Conservation (phyloP, 2,329 filamentous ascomycete genomes). For the Colletotrichum cereale region DNA sequence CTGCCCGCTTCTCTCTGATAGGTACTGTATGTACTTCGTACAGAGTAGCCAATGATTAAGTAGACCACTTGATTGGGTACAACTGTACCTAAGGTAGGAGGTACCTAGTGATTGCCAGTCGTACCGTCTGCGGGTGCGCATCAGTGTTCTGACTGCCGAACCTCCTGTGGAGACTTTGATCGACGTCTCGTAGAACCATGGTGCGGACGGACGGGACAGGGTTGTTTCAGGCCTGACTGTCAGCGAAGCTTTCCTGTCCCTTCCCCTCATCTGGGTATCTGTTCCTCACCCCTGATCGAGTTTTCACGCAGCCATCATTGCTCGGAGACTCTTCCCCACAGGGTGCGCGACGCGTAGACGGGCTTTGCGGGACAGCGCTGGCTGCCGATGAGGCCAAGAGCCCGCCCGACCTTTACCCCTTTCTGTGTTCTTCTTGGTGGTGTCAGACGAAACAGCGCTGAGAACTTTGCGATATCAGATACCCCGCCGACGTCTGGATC, state of each 20-base stretch:
- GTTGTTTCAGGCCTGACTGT: constrained; percentile 38
- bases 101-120: background rate
- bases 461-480: background rate
- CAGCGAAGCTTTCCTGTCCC: constrained; percentile 30
- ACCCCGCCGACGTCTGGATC: background rate
- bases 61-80: background rate
- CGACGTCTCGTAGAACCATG: constrained; percentile 35
- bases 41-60: too few species aligned
- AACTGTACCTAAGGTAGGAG: background rate
- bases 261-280: constrained; percentile 2
- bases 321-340: background rate
- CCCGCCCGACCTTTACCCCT: background rate
- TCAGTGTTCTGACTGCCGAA: constrained; percentile 25
- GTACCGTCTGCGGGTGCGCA: background rate
- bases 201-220: constrained; percentile 32
- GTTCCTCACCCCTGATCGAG: background rate
- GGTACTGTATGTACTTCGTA: too few species aligned
- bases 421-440: background rate
- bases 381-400: background rate
- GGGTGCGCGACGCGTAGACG: background rate
- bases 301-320: background rate
- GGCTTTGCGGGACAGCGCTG: background rate
- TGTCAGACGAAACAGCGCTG: background rate
- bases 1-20: background rate
- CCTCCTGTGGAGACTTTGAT: constrained; percentile 35